A percentile compares a stretch with the other conserved stretches of the same genome.
Conservation (phyloP, 164 flowering plant species). For the Taxillus chinensis region DNA sequence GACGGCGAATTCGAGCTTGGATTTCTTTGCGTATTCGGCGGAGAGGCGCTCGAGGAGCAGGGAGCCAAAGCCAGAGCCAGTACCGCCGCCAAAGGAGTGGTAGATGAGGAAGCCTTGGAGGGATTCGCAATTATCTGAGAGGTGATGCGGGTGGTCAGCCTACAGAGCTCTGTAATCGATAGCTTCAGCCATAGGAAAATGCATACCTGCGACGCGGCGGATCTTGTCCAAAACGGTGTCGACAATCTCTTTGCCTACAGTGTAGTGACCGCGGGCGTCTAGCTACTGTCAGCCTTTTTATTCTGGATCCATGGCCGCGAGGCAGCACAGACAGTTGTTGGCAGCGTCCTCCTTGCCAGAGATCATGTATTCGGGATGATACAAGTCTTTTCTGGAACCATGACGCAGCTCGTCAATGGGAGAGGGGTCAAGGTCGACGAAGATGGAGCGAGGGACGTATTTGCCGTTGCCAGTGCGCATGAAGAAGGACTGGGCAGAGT, state of each 20-base stretch:
- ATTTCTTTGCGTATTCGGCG: slow-evolving; percentile 57
- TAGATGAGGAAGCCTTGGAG: slow-evolving; percentile 65
- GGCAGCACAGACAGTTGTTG: too few relatives aligned
- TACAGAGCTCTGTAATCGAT: too few relatives aligned
- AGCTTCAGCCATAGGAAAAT: too few relatives aligned
- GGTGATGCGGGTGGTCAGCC: too few relatives aligned
- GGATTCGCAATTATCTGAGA: slow-evolving; percentile 65
- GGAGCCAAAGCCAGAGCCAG: slow-evolving; percentile 71
- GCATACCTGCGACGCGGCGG: too few relatives aligned
- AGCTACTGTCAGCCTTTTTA: too few relatives aligned
- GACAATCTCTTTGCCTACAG: slow-evolving; percentile 70
- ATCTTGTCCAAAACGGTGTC: slow-evolving; percentile 63
- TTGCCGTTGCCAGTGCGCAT: slow-evolving; percentile 65
- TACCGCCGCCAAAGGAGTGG: slow-evolving; percentile 71
- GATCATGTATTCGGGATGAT: slow-evolving; percentile 60
- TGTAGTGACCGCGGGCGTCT: slow-evolving; percentile 63
- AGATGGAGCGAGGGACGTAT: slow-evolving; percentile 56
- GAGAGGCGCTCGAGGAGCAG: slow-evolving; percentile 57
- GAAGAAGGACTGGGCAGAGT: too few relatives aligned
- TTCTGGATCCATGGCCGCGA: too few relatives aligned
- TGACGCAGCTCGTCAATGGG: slow-evolving; percentile 64
- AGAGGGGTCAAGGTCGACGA: slow-evolving; percentile 58
- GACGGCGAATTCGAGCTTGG: slow-evolving; percentile 52
- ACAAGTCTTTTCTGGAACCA: slow-evolving; percentile 41
- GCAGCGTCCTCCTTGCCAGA: slow-evolving; percentile 66